Evolutionary conservation across 176 grass and related monocot species (phyloP).

Genomic region (Zea luxurians): DNA sequence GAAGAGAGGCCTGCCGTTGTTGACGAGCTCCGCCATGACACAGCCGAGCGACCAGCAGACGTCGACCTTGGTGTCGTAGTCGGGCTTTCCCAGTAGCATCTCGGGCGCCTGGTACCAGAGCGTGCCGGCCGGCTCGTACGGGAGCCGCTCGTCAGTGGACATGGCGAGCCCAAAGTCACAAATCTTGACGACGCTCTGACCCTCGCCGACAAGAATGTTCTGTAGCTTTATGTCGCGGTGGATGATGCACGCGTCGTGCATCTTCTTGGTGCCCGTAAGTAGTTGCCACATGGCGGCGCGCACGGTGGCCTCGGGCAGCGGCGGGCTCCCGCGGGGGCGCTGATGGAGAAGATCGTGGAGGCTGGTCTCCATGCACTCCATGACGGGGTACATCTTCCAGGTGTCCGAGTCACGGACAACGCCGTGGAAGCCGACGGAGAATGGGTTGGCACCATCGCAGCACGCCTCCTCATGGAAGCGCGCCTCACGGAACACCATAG

Average conservation of each 20-base stretch:
- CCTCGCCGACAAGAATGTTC: neutral
- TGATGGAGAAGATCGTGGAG: too few species aligned
- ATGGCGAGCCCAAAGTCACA: slow-evolving; percentile 4
- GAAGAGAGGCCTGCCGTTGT: neutral
- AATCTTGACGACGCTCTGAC: neutral
- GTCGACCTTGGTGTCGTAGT: slow-evolving; percentile 21
- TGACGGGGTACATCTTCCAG: too few species aligned
- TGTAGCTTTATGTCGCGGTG: neutral
- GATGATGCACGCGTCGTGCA: neutral
- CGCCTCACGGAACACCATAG: neutral
- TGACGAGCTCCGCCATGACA: neutral
- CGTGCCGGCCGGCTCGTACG: slow-evolving; percentile 21
- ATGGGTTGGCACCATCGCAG: neutral
- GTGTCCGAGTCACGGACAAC: neutral
- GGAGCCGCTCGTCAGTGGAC: neutral
- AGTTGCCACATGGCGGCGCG: neutral
- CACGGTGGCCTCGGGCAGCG: neutral
- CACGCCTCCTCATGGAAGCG: neutral
- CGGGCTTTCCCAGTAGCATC: slow-evolving; percentile 13
- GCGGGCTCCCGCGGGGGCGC: too few species aligned
- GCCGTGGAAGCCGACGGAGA: neutral
- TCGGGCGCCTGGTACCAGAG: slow-evolving; percentile 36
- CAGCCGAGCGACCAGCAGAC: neutral
- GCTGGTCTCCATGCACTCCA: too few species aligned
- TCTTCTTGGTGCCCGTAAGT: neutral